Percentiles rank a stretch among this genome's conserved stretches.
These are phyloP conservation scores for Austroboletus festivus DNA, from an alignment of 768 basidiomycete species.

Conservation along the genomic window DNA sequence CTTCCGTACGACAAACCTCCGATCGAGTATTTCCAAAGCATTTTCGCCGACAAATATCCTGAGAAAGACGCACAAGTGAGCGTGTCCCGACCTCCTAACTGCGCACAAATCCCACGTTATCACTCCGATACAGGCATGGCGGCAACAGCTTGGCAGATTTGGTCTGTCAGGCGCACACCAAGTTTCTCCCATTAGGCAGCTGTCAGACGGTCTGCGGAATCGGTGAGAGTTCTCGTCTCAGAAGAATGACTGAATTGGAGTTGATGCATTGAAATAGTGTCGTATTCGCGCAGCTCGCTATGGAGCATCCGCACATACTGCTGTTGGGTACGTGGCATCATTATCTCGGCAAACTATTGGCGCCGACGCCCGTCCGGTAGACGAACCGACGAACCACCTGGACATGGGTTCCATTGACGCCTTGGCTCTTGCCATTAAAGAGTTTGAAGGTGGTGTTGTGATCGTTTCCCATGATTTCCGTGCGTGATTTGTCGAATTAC, in stretches of 20 bases:
- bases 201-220: conserved; percentile 95
- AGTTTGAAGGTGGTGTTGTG: conserved; percentile 96
- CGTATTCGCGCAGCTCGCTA: conserved; percentile 92
- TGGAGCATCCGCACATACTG: conserved; percentile 97
- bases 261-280: conserved; percentile 50
- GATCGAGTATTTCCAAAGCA: conserved; percentile 86
- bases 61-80: conserved; percentile 81
- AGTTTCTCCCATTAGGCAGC: conserved; percentile 87
- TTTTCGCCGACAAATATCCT: conserved; percentile 82
- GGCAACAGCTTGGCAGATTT: conserved; percentile 91
- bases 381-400: conserved; percentile 96
- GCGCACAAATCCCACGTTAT: conserved; percentile 9
- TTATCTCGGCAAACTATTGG: conserved; percentile 10
- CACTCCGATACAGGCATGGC: conserved; percentile 66
- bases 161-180: conserved; percentile 94
- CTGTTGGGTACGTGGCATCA: conserved; percentile 58
- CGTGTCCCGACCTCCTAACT: conserved; percentile 7
- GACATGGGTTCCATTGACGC: conserved; percentile 99
- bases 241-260: neutral
- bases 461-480: conserved; percentile 99
- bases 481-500: conserved; percentile 37
- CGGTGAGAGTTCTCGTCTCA: conserved; percentile 48
- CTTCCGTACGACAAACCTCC: conserved; percentile 90
- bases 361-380: conserved; percentile 34
- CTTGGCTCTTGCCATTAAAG: conserved; percentile 91